These are phyloP conservation scores for Cytospora piceicola DNA, from an alignment of 2,329 filamentous ascomycete species.

Conservation along the genomic window DNA sequence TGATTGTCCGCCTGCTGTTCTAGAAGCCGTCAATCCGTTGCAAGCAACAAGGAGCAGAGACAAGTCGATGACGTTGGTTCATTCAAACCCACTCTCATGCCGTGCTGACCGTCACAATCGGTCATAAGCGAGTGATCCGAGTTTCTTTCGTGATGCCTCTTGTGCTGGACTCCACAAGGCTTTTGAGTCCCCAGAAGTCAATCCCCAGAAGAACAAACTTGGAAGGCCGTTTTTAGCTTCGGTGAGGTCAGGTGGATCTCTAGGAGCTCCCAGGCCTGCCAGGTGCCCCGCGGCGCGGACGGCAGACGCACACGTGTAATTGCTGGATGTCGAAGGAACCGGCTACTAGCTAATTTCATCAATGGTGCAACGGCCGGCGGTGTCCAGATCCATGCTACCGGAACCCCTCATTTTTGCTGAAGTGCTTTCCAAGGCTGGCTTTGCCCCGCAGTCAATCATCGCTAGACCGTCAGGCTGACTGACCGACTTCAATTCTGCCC, in stretches of 20 bases:
- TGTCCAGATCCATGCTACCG: slow-evolving; percentile 20
- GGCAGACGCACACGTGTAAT: slow-evolving; percentile 13
- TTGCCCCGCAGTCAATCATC: slow-evolving; percentile 18
- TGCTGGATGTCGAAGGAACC: slow-evolving; percentile 9
- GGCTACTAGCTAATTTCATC: slow-evolving; percentile 13
- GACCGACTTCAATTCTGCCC: slow-evolving; percentile 1
- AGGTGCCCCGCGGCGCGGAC: slow-evolving; percentile 19
- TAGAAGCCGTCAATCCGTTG: slow-evolving; percentile 22
- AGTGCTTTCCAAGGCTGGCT: slow-evolving; percentile 16
- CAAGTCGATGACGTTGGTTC: slow-evolving; percentile 16
- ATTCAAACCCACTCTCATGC: slow-evolving; percentile 19
- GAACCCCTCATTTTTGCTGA: slow-evolving; percentile 22
- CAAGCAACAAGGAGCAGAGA: slow-evolving; percentile 12
- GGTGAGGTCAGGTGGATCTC: slow-evolving; percentile 9
- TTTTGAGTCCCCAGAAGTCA: slow-evolving; percentile 25
- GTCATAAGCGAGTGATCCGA: slow-evolving; percentile 31
- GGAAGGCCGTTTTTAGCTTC: slow-evolving; percentile 20
- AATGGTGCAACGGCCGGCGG: slow-evolving; percentile 19
- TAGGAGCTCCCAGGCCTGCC: no score
- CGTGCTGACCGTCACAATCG: slow-evolving; percentile 27
- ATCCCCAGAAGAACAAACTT: slow-evolving; percentile 29
- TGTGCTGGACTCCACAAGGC: slow-evolving; percentile 28
- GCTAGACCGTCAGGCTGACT: background rate
- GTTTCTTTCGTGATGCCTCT: slow-evolving; percentile 31
- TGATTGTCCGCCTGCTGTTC: slow-evolving; percentile 10